Conservation (phyloP, 2,329 filamentous ascomycete species). For the Neophaeococcomyces mojaviensis region DNA sequence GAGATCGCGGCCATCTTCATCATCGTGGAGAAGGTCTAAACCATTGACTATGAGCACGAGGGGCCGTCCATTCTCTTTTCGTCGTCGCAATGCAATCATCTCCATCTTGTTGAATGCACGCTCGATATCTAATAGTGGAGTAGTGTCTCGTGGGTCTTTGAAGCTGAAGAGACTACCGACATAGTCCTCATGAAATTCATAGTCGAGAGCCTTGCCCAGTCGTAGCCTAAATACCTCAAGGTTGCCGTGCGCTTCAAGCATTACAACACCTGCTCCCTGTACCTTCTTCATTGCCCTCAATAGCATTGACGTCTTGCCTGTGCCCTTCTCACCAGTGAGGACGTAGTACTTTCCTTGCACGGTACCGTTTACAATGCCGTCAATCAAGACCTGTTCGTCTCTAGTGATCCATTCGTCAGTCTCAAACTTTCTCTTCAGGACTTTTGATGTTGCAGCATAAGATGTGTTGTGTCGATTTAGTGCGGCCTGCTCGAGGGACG, state of each 20-base stretch:
- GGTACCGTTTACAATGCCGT: slow-evolving; percentile 68
- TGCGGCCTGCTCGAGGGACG: slow-evolving; percentile 70
- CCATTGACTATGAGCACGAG: slow-evolving; percentile 92
- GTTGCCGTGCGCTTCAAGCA: slow-evolving; percentile 94
- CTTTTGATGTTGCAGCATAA: slow-evolving; percentile 24
- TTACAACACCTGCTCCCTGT: slow-evolving; percentile 78
- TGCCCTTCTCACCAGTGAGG: slow-evolving; percentile 89
- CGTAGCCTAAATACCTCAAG: slow-evolving; percentile 90
- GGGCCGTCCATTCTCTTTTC: slow-evolving; percentile 51
- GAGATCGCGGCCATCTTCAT: slow-evolving; percentile 82
- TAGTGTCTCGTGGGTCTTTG: slow-evolving; percentile 81
- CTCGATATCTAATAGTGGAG: slow-evolving; percentile 88
- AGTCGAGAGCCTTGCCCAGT: slow-evolving; percentile 87
- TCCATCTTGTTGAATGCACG: slow-evolving; percentile 95
- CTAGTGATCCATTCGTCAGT: slow-evolving; percentile 72
- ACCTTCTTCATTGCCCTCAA: slow-evolving; percentile 91
- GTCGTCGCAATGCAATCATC: slow-evolving; percentile 70
- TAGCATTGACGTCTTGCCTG: slow-evolving; percentile 93
- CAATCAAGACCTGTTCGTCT: slow-evolving; percentile 71
- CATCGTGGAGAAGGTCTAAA: slow-evolving; percentile 80
- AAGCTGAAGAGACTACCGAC: slow-evolving; percentile 95
- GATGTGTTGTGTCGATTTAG: slow-evolving; percentile 19
- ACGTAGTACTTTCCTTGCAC: slow-evolving; percentile 79
- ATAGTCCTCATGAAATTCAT: slow-evolving; percentile 88
- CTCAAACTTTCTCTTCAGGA: slow-evolving; percentile 8